phyloP scores from a whole-genome alignment of 805 yeast species.

The Candida corydali region DNA sequence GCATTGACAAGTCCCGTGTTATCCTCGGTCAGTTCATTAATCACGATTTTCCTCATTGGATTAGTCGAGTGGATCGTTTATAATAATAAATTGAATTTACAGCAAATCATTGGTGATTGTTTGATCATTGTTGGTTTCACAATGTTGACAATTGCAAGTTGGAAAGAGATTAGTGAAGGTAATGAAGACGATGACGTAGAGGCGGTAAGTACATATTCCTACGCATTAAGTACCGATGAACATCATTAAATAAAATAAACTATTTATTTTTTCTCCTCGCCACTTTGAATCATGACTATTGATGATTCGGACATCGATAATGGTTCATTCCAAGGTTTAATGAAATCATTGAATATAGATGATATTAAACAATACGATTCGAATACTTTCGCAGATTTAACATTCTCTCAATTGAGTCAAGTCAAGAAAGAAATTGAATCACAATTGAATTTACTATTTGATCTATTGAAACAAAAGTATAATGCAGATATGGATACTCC shows the following conservation, averaged over 20 bases:
- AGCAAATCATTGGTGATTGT: slow-evolving; percentile 65
- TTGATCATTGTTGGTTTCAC: slow-evolving; percentile 68
- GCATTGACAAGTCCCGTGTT: slow-evolving; percentile 83
- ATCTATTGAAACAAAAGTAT: slow-evolving; percentile 38
- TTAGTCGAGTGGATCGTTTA: slow-evolving; percentile 67
- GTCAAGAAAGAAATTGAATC: slow-evolving; percentile 19
- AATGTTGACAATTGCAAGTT: slow-evolving; percentile 58
- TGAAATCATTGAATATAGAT: slow-evolving; percentile 25
- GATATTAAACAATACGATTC: slow-evolving; percentile 18
- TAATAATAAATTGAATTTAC: slow-evolving; percentile 49
- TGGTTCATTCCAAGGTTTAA: slow-evolving; percentile 20
- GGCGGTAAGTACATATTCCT: slow-evolving; percentile 37
- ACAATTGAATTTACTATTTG: slow-evolving; percentile 32
- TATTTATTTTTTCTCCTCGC: background rate
- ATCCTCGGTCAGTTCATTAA: slow-evolving; percentile 62
- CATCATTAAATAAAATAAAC: background rate
- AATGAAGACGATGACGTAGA: slow-evolving; percentile 43
- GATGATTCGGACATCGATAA: slow-evolving; percentile 13
- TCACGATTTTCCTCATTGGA: slow-evolving; percentile 79
- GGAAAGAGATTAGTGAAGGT: slow-evolving; percentile 59
- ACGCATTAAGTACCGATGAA: slow-evolving; percentile 30
- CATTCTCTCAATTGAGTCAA: slow-evolving; percentile 12
- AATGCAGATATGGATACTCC: slow-evolving; percentile 61
- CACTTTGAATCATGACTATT: slow-evolving; percentile 8
- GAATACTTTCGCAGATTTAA: slow-evolving; percentile 13